These are phyloP conservation scores for Glycine tomentella DNA, from an alignment of 306 rosid species.

Conservation along the genomic window DNA sequence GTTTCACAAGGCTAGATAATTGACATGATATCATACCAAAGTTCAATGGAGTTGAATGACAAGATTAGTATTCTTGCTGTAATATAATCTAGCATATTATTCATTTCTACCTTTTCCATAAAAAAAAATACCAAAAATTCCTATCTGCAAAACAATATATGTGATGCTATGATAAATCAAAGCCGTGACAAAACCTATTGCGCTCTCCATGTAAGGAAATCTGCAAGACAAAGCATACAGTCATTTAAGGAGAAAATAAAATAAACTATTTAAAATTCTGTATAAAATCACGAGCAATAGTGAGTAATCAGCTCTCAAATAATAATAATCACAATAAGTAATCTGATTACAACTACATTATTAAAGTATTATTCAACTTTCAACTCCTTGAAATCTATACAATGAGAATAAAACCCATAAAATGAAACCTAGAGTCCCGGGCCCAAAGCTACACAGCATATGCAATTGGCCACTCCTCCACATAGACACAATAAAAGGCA, in stretches of 20 bases:
- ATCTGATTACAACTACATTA: constrained; percentile 1
- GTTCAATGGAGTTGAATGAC: neutral
- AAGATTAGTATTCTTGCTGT: neutral
- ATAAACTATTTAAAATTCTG: neutral
- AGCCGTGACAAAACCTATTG: constrained; percentile 29
- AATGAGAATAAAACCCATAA: neutral
- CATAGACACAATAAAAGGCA: neutral
- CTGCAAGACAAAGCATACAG: constrained; percentile 44
- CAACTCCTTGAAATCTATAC: neutral
- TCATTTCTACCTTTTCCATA: constrained; percentile 12
- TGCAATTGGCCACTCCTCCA: neutral
- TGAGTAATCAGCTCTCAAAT: neutral
- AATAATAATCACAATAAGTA: neutral
- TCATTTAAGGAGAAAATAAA: neutral
- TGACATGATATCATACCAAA: constrained; percentile 21
- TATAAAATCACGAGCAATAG: neutral
- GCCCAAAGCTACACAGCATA: constrained; percentile 8
- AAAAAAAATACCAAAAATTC: constrained; percentile 45
- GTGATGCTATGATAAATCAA: constrained; percentile 29
- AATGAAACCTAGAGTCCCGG: neutral
- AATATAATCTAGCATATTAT: neutral
- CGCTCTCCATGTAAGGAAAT: constrained; percentile 40
- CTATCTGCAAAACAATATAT: constrained; percentile 38
- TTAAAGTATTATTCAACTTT: neutral
- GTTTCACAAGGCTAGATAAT: neutral